Evolutionary conservation across 495 filamentous ascomycete genomes (phyloP).

Genomic region (Neurospora intermedia): DNA sequence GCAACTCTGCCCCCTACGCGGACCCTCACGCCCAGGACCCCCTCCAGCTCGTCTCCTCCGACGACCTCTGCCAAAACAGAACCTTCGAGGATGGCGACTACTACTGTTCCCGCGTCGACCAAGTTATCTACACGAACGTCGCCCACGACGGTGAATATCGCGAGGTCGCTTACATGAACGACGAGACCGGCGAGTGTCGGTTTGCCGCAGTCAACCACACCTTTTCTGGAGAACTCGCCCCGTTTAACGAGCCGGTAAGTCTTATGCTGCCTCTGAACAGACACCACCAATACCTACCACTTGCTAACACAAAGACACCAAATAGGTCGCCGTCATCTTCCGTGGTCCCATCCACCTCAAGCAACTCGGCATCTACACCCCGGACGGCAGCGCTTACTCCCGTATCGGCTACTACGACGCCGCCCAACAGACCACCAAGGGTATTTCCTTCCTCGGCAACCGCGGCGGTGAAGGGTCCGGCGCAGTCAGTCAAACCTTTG

Average conservation of each 20-base stretch:
- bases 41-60: background rate
- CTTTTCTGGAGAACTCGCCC: constrained; percentile 47
- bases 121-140: constrained; percentile 50
- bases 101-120: constrained; percentile 49
- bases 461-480: constrained; percentile 35
- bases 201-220: constrained; percentile 21
- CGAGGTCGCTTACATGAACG: constrained; percentile 47
- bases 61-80: constrained; percentile 6
- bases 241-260: constrained; percentile 57
- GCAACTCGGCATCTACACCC: constrained; percentile 53
- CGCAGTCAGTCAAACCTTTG: constrained; percentile 21
- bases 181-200: constrained; percentile 40
- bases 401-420: constrained; percentile 44
- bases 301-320: background rate
- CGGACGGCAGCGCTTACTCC: no score
- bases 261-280: background rate
- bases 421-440: constrained; percentile 32
- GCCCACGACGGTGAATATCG: constrained; percentile 47
- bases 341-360: constrained; percentile 56
- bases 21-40: background rate
- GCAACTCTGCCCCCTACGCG: background rate
- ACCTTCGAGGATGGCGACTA: constrained; percentile 25
- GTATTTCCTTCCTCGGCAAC: constrained; percentile 57
- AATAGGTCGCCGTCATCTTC: constrained; percentile 55
- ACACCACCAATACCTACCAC: no score